These are phyloP conservation scores for Picochlorum sp. DNA, from an alignment of 139 green algal species.

Conservation along the genomic window DNA sequence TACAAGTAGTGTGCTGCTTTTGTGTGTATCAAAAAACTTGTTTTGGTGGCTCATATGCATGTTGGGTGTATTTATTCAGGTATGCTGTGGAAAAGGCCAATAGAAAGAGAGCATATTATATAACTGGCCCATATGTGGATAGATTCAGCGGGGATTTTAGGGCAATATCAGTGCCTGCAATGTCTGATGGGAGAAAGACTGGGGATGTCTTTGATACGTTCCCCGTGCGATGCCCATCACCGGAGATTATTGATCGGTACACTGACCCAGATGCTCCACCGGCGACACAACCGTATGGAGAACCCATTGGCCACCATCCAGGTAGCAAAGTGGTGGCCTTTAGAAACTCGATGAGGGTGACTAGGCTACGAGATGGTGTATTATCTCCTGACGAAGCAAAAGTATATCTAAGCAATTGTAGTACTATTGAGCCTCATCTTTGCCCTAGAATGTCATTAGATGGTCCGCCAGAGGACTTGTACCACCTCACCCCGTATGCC, in stretches of 20 bases:
- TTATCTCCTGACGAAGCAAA: constrained; percentile 20
- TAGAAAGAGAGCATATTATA: constrained; percentile 9
- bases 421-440: not conserved
- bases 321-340: constrained; percentile 24
- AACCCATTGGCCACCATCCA: constrained; percentile 13
- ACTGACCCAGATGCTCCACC: not conserved
- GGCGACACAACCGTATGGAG: constrained; percentile 8
- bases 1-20: too few relatives aligned
- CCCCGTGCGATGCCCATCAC: not conserved
- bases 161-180: not conserved
- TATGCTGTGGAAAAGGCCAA: constrained; percentile 10
- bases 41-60: too few relatives aligned
- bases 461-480: constrained; percentile 8
- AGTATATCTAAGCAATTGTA: constrained; percentile 26
- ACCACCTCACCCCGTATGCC: constrained; percentile 29
- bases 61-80: constrained; percentile 5
- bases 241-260: not conserved
- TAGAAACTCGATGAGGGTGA: constrained; percentile 23
- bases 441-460: constrained; percentile 1
- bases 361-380: constrained; percentile 24
- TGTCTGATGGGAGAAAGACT: not conserved
- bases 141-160: not conserved
- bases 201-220: not conserved
- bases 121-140: not conserved
- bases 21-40: too few relatives aligned